phyloP scores from a whole-genome alignment of 2,329 filamentous ascomycete species.

The Pseudogymnoascus sp. region DNA sequence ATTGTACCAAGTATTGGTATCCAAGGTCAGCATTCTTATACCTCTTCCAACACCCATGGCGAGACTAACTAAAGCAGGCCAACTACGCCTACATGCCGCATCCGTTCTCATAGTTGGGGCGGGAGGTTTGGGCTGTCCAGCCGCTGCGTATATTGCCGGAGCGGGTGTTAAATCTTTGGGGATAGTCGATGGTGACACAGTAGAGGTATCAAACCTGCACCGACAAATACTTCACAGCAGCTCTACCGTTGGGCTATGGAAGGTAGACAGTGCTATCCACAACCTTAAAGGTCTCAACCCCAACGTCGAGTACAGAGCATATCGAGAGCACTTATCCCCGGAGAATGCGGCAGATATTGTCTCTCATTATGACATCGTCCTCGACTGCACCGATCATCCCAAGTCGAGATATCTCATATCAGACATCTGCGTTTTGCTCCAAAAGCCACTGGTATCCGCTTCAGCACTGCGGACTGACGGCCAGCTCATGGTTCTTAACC shows the following conservation, averaged over 20 bases:
- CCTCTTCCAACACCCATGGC: neutral
- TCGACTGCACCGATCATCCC: conserved; percentile 94
- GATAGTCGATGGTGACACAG: conserved; percentile 77
- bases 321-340: conserved; percentile 59
- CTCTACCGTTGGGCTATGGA: conserved; percentile 62
- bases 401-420: conserved; percentile 88
- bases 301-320: conserved; percentile 53
- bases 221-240: conserved; percentile 79
- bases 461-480: conserved; percentile 85
- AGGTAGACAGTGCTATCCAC: conserved; percentile 69
- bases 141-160: conserved; percentile 85
- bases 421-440: conserved; percentile 74
- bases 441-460: conserved; percentile 77
- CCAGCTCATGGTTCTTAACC: conserved; percentile 82
- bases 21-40: conserved; percentile 44
- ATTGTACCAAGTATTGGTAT: conserved; percentile 78
- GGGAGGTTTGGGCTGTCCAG: conserved; percentile 86
- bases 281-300: conserved; percentile 67
- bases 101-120: conserved; percentile 77
- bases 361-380: conserved; percentile 67
- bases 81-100: conserved; percentile 63
- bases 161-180: conserved; percentile 80
- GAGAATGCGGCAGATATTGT: conserved; percentile 62
- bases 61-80: conserved; percentile 45
- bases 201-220: conserved; percentile 87